Base-by-base conservation (phyloP, 1,284 basidiomycete species). In the Bondarzewia mesenterica region DNA sequence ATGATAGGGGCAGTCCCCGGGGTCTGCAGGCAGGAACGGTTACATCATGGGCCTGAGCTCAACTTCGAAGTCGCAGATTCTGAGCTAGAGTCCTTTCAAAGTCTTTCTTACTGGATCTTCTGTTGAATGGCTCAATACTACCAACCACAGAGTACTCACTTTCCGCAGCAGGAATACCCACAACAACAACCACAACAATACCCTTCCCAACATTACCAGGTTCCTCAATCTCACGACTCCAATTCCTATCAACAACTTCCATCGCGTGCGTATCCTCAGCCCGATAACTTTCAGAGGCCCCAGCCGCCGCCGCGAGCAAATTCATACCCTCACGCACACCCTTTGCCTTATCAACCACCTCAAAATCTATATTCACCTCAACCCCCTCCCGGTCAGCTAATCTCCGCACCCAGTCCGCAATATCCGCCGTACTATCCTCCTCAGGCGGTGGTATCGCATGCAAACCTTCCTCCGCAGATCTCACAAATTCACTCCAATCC, bases 391-490 rank as follows among this genome's bases (percentile, higher is more conserved):
- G 16, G 45, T 7, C 45, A 46, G 25, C 23, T 36, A n/a, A 46
- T 46, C n/a, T 46, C 45, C n/a, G 45, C 45, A 10, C 45, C 45
- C 12, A 46, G 26, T 12, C 45, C 45, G 7, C 45, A 46, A 22
- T 46, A 46, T 32, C 45, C 45, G n/a, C 23, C 22, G 4, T 35
- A 32, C 14, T 46, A 38, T 22, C 43, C 25, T 16, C 27, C 25
- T 7, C 44, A 32, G 29, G 10, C 29, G n/a, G 23, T 2, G 35
- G 21, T 18, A 36, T 15, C 21, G n/a, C 32, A 46, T 47, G 16
- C 47, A 27, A 37, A 8, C 32, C 23, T 12, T 44, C 52, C 15
- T 44, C 49, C 15, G 47, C 50, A 10, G 50, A 46, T 36, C 53
- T 49, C 27, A 46, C 37, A 20, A 45, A 18, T 25, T 25, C 38